Percentiles rank a stretch among this genome's conserved stretches.
Conservation (phyloP, 73 alveolate species). For the Tetrahymena malaccensis region DNA sequence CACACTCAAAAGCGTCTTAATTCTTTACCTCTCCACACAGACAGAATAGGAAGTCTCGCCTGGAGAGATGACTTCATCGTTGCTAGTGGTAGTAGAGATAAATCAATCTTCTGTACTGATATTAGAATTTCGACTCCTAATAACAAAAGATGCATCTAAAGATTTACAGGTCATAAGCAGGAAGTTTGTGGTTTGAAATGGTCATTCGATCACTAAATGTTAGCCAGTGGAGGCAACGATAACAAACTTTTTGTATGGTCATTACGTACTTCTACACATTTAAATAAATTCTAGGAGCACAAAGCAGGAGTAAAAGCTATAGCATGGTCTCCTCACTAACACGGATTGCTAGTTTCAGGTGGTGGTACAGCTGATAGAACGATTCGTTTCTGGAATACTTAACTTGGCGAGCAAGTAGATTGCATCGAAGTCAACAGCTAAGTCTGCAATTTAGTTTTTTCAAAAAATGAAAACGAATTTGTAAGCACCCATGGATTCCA, state of each 20-base stretch:
- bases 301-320: conserved; percentile 95
- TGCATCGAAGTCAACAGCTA: conserved; percentile 84
- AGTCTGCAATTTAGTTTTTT: conserved; percentile 88
- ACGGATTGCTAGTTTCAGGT: conserved; percentile 83
- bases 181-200: conserved; percentile 95
- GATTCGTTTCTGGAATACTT: conserved; percentile 90
- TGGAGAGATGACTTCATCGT: neutral
- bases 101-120: conserved; percentile 2
- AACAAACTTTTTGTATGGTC: conserved; percentile 95
- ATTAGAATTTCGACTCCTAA: conserved; percentile 14
- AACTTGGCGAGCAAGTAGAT: conserved; percentile 57
- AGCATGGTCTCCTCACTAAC: conserved; percentile 94
- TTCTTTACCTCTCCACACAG: neutral
- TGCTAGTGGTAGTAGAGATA: conserved; percentile 28
- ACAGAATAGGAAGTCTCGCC: neutral
- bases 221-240: conserved; percentile 99
- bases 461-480: conserved; percentile 84
- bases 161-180: conserved; percentile 62
- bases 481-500: conserved; percentile 94
- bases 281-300: conserved; percentile 60
- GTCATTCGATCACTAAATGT: conserved; percentile 62
- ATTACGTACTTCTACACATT: conserved; percentile 53
- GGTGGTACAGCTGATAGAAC: conserved; percentile 98
- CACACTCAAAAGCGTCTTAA: neutral
- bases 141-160: conserved; percentile 12